Percentiles rank a stretch among this genome's conserved stretches.
These are phyloP conservation scores for Acanthamoeba lugdunensis DNA, from an alignment of 208 protist species.

Conservation along the genomic window DNA sequence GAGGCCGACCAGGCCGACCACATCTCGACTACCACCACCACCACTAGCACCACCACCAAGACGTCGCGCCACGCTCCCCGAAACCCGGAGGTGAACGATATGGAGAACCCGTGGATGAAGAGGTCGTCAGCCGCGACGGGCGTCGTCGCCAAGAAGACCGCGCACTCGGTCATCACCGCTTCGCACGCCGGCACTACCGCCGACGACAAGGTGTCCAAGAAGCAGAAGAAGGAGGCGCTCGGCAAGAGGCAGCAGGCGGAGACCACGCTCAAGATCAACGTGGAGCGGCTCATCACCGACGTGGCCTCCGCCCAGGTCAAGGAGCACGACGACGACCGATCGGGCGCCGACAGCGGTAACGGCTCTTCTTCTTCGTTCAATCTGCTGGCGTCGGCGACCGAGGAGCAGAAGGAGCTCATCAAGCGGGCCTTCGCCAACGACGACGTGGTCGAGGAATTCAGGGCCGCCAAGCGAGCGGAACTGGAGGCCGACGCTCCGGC, in stretches of 20 bases:
- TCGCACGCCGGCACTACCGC: not conserved
- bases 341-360: not conserved
- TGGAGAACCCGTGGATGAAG: slow-evolving; percentile 73
- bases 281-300: slow-evolving; percentile 60
- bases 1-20: not conserved
- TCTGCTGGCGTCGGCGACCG: slow-evolving; percentile 63
- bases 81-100: slow-evolving; percentile 42
- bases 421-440: slow-evolving; percentile 74
- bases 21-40: too few species aligned
- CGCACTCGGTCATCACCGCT: slow-evolving; percentile 13
- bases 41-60: not conserved
- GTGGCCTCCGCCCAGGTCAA: slow-evolving; percentile 3
- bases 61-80: not conserved
- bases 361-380: slow-evolving; percentile 13
- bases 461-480: slow-evolving; percentile 24
- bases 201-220: slow-evolving; percentile 56
- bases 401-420: slow-evolving; percentile 74
- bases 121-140: slow-evolving; percentile 34
- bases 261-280: slow-evolving; percentile 52
- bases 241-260: slow-evolving; percentile 40
- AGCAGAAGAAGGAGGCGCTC: slow-evolving; percentile 41
- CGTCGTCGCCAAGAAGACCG: slow-evolving; percentile 51
- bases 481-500: not conserved
- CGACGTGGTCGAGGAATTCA: slow-evolving; percentile 72
- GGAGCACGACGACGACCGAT: slow-evolving; percentile 58